These are phyloP conservation scores for Salinomyces thailandicus DNA, from an alignment of 2,329 filamentous ascomycete genomes.

Conservation along the genomic window DNA sequence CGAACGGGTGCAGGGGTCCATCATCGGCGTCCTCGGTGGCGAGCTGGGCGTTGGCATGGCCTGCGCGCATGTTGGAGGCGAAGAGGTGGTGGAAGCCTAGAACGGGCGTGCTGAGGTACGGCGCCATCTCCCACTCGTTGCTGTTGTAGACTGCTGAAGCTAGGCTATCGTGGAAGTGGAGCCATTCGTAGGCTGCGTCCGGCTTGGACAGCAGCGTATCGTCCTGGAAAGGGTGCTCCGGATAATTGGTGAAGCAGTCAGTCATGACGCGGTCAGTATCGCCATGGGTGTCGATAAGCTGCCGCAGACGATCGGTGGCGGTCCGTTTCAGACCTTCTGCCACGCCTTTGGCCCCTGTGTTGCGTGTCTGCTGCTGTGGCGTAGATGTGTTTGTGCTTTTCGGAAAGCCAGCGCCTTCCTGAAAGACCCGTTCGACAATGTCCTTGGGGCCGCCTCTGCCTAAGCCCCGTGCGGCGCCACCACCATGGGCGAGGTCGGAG, in stretches of 20 bases:
- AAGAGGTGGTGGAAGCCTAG: slow-evolving; percentile 90
- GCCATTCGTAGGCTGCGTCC: slow-evolving; percentile 79
- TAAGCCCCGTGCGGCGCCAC: slow-evolving; percentile 59
- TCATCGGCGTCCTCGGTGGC: slow-evolving; percentile 37
- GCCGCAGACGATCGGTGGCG: slow-evolving; percentile 58
- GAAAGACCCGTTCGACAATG: slow-evolving; percentile 67
- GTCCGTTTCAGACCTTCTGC: slow-evolving; percentile 62
- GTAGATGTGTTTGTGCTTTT: slow-evolving; percentile 34
- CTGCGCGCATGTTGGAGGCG: slow-evolving; percentile 54
- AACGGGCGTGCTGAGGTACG: slow-evolving; percentile 77
- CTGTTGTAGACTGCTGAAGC: slow-evolving; percentile 67
- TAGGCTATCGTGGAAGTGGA: slow-evolving; percentile 81
- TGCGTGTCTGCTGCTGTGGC: slow-evolving; percentile 9
- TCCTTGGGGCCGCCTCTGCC: slow-evolving; percentile 64
- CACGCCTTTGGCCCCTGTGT: slow-evolving; percentile 46
- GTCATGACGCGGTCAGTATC: slow-evolving; percentile 69
- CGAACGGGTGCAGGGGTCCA: slow-evolving; percentile 52
- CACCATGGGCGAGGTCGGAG: slow-evolving; percentile 57
- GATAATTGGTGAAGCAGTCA: slow-evolving; percentile 79
- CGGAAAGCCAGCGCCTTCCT: slow-evolving; percentile 67
- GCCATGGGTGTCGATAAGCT: slow-evolving; percentile 70
- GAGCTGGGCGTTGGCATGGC: slow-evolving; percentile 33
- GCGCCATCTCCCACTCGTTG: slow-evolving; percentile 85
- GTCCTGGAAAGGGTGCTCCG: slow-evolving; percentile 81
- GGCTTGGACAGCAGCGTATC: slow-evolving; percentile 87